Evolutionary conservation across 257 asterid genomes (phyloP), one percentile per base, ranked within the genome.

Genomic region (Craterostigma plantagineum): DNA sequence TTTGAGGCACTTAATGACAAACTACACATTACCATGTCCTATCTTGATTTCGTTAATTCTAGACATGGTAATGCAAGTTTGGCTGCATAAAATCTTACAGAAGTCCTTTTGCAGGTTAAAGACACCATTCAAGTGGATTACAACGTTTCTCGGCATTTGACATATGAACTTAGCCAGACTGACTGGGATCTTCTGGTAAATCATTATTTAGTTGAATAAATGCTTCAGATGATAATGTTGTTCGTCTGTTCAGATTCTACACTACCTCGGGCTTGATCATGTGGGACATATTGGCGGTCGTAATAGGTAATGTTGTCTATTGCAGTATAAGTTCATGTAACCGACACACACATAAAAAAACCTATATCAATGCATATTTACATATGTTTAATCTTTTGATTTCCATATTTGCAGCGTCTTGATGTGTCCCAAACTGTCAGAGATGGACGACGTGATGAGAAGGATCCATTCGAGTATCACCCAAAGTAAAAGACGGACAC

Each of bases 251-350:
- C 81, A 85, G 96, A 81, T 77, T 70, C 94, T 85, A 54, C 96
- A 85, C 63, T 85, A 77, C 71, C 96, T 85, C 65, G 96, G 96
- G 53, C 49, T 85, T 78, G 96, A 85, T 62, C 96, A 85, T 49
- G 91, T 77, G 64, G 96, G 96, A 47, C 96, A 85, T 50, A 76
- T 61, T 55, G 96, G 92, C 11, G 96, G 96, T 41, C 92, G 94
- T 61, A 70, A 63, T 50, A 81, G 91, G 94, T 77, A 57, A 36
- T 33, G 17, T 18, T 50, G 50, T 52, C 38, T 30, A 7, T 16
- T 59, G 56, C 47, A 16, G 45, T 59, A 7, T 42, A 30, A 36
- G 16, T 44, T 46, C 49, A 16, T 45, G 47, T 23, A 2, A 23
- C 30, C 6, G 30, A 23, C 6, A 23, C n/a, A n/a, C n/a, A n/a